These are phyloP conservation scores for Blastomyces gilchristii DNA, from an alignment of 2,329 filamentous ascomycete genomes.

Conservation along the genomic window DNA sequence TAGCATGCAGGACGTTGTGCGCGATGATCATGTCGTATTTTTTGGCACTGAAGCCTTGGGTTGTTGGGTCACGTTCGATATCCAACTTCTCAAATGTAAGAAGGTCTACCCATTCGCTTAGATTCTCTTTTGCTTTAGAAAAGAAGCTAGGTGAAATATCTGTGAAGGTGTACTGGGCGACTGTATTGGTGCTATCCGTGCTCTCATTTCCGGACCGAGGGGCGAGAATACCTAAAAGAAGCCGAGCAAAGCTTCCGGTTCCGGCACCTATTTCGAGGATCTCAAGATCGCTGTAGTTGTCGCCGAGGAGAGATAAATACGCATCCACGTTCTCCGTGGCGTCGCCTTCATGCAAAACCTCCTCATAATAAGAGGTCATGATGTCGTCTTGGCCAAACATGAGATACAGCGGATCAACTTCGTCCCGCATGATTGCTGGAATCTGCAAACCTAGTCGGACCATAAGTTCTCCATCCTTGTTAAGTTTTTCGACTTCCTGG, in stretches of 20 bases:
- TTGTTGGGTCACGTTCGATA: slow-evolving; percentile 23
- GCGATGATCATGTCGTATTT: slow-evolving; percentile 32
- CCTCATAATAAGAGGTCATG: slow-evolving; percentile 23
- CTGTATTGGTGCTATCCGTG: not conserved
- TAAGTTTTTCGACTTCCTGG: slow-evolving; percentile 17
- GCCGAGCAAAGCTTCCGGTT: slow-evolving; percentile 22
- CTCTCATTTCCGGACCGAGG: slow-evolving; percentile 1
- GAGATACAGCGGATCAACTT: slow-evolving; percentile 25
- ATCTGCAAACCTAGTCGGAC: slow-evolving; percentile 26
- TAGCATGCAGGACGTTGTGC: slow-evolving; percentile 33
- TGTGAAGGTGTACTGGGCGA: slow-evolving; percentile 26
- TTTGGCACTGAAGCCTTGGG: slow-evolving; percentile 28
- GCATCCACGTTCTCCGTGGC: slow-evolving; percentile 9
- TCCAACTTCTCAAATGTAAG: slow-evolving; percentile 24
- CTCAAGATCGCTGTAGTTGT: slow-evolving; percentile 6
- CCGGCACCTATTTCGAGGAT: slow-evolving; percentile 23
- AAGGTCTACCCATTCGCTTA: slow-evolving; percentile 16
- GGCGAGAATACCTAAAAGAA: slow-evolving; percentile 16
- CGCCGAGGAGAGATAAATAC: slow-evolving; percentile 4
- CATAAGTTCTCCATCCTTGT: slow-evolving; percentile 24
- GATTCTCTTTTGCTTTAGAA: slow-evolving; percentile 23
- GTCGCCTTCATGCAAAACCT: slow-evolving; percentile 20
- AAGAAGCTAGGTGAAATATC: slow-evolving; percentile 39
- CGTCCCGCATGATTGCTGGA: slow-evolving; percentile 19
- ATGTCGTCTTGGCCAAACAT: slow-evolving; percentile 27